Conservation (phyloP, 805 yeast species). For the Yamadazyma sp. region DNA sequence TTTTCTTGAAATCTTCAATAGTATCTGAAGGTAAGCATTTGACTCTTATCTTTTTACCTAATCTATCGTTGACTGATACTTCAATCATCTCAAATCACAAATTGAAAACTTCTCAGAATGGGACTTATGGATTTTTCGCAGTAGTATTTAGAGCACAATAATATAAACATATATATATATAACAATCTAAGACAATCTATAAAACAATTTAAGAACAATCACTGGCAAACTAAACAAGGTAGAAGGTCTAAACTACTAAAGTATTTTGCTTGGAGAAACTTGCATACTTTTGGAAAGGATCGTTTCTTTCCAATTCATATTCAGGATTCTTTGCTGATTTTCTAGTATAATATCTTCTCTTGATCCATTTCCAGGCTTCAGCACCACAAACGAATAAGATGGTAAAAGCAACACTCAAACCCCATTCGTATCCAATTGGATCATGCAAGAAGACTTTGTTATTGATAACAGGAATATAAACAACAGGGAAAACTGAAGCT, state of each 20-base stretch:
- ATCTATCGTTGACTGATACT: conserved; percentile 47
- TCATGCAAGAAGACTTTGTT: conserved; percentile 68
- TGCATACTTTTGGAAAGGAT: conserved; percentile 39
- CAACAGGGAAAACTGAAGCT: conserved; percentile 71
- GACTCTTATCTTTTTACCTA: conserved; percentile 85
- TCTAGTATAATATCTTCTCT: conserved; percentile 52
- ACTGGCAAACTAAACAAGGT: too few species aligned
- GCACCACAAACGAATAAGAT: conserved; percentile 54
- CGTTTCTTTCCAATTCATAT: conserved; percentile 37
- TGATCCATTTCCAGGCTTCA: conserved; percentile 66
- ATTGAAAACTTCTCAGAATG: too few species aligned
- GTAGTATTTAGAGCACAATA: too few species aligned
- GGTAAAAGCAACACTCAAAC: conserved; percentile 60
- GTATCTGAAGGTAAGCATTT: conserved; percentile 85
- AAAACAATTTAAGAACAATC: too few species aligned
- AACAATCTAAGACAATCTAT: too few species aligned
- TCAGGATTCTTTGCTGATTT: conserved; percentile 36
- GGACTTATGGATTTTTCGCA: too few species aligned
- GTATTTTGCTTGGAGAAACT: conserved; percentile 39
- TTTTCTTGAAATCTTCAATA: conserved; percentile 85
- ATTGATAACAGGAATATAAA: conserved; percentile 87
- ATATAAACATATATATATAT: too few species aligned
- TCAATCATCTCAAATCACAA: conserved; percentile 41
- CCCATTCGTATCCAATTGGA: conserved; percentile 80
- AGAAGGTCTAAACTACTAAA: conserved; percentile 18